Percentiles rank a stretch among this genome's conserved stretches.
These are phyloP conservation scores for Gracilariopsis chorda DNA, from an alignment of 23 red algal genomes.

Conservation along the genomic window DNA sequence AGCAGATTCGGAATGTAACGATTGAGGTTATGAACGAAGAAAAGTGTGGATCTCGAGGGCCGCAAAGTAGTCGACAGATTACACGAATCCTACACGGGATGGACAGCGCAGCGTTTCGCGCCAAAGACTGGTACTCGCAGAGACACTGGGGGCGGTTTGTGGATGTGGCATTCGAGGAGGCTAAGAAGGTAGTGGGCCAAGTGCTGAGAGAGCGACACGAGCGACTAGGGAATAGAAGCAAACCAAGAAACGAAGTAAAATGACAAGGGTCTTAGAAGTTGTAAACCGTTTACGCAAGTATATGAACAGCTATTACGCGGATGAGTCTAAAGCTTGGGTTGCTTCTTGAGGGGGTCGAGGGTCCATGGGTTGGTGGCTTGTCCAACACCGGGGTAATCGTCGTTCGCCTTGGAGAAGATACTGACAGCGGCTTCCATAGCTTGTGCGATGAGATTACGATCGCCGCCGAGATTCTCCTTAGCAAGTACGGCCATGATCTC, in stretches of 20 bases:
- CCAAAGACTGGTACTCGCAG: constrained; percentile 27
- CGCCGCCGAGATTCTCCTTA: constrained; percentile 64
- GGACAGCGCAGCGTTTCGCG: constrained; percentile 24
- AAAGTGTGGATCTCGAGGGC: neutral
- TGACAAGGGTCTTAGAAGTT: neutral
- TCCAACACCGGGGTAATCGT: constrained; percentile 65
- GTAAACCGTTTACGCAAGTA: neutral
- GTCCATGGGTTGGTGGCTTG: constrained; percentile 49
- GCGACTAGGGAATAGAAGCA: neutral
- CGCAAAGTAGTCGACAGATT: constrained; percentile 1
- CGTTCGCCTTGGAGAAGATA: constrained; percentile 72
- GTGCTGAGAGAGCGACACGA: neutral
- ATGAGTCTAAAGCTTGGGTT: constrained; percentile 45
- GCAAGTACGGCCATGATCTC: constrained; percentile 68
- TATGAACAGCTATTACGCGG: neutral
- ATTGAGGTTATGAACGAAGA: neutral
- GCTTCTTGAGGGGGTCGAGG: constrained; percentile 60
- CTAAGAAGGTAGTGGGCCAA: neutral
- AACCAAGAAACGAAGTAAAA: neutral
- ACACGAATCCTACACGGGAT: constrained; percentile 51
- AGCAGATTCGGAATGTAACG: neutral
- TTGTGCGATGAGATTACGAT: constrained; percentile 61
- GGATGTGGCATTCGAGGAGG: neutral
- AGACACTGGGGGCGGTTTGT: constrained; percentile 16
- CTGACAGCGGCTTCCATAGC: constrained; percentile 70